phyloP scores from a whole-genome alignment of 129 eudicot genomes.

The Logfia minima region DNA sequence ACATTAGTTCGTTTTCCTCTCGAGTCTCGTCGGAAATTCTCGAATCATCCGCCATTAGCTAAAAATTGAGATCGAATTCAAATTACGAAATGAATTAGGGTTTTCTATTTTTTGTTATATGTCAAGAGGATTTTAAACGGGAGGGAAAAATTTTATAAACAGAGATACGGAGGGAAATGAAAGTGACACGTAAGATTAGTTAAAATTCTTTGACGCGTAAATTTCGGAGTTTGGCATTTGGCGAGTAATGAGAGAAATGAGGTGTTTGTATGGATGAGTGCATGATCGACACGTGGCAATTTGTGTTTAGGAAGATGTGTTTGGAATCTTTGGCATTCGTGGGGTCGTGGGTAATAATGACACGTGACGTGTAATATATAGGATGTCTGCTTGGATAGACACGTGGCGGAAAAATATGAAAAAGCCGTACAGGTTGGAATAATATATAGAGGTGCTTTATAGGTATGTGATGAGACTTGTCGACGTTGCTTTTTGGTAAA shows the following conservation, averaged over 20 bases:
- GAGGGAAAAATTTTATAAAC: conserved; percentile 9
- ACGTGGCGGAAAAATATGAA: too few relatives aligned
- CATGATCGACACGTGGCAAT: conserved; percentile 27
- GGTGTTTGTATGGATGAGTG: neutral
- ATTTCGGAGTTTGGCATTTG: conserved; percentile 25
- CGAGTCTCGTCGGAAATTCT: conserved; percentile 8
- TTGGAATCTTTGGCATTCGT: neutral
- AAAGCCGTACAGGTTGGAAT: neutral
- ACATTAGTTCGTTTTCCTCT: conserved; percentile 53
- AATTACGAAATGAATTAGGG: neutral
- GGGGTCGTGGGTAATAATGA: neutral
- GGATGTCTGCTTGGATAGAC: too few relatives aligned
- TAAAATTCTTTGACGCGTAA: neutral
- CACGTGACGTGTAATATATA: too few relatives aligned
- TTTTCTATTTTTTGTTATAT: neutral
- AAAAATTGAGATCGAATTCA: neutral
- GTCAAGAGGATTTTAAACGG: neutral
- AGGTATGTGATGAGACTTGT: conserved; percentile 17
- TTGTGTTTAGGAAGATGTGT: conserved; percentile 1
- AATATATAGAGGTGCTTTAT: neutral
- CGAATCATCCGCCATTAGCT: conserved; percentile 15
- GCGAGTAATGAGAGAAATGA: neutral
- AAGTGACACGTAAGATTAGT: conserved; percentile 45
- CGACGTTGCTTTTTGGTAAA: conserved; percentile 18
- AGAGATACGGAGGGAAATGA: conserved; percentile 17